Evolutionary conservation across 2,329 filamentous ascomycete genomes (phyloP).

Genomic region (Simplicillium aogashimaense): DNA sequence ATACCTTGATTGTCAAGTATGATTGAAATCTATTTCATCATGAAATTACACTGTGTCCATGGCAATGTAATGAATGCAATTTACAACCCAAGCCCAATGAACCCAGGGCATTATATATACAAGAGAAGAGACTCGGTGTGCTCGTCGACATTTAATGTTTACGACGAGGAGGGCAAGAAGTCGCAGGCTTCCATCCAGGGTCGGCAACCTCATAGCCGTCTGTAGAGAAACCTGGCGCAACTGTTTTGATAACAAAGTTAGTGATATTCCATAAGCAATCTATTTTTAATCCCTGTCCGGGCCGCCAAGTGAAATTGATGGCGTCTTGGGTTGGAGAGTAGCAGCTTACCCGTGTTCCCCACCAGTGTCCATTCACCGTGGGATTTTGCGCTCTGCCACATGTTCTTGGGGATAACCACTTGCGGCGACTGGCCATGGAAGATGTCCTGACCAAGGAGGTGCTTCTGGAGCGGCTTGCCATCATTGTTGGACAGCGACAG

Average conservation of each 20-base stretch:
- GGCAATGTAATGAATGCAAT: no score
- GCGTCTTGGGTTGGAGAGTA: not conserved
- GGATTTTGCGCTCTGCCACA: constrained; percentile 36
- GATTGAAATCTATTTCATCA: no score
- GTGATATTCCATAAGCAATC: not conserved
- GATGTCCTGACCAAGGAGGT: constrained; percentile 29
- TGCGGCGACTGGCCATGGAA: constrained; percentile 30
- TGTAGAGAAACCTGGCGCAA: constrained; percentile 4
- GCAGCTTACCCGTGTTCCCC: constrained; percentile 15
- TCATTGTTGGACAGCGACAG: constrained; percentile 33
- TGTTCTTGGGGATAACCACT: constrained; percentile 24
- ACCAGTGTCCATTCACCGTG: constrained; percentile 37
- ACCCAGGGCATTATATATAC: no score
- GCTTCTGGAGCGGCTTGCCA: constrained; percentile 14
- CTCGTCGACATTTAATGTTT: no score
- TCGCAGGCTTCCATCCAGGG: constrained; percentile 3
- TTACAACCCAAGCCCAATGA: no score
- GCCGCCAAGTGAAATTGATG: not conserved
- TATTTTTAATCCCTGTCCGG: not conserved
- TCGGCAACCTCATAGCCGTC: constrained; percentile 4
- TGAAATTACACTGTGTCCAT: no score
- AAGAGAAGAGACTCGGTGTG: no score
- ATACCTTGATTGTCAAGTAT: no score
- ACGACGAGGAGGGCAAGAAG: no score
- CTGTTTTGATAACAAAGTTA: no score